Conservation (phyloP, 345 rosid species). For the rapeseed (Brassica napus) region Da-Ae NC_063436.1:27741501-27742000, state of each 20-base stretch:
- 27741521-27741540: not conserved
- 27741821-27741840: not conserved
- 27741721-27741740: not conserved
- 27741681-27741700: not conserved
- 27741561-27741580: slow-evolving; percentile 1
- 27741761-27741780: not conserved
- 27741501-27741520: not conserved
- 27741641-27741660: not conserved
- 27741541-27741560: not conserved
- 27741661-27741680: not conserved
- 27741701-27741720: slow-evolving; percentile 3
- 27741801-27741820: not conserved
- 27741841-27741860: not conserved
- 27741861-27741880: slow-evolving; percentile 1
- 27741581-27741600: not conserved
- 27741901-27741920: not conserved
- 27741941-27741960: not conserved
- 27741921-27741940: not conserved
- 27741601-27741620: not conserved
- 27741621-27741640: not conserved
- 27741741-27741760: not conserved
- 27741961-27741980: too few species aligned
- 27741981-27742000: too few species aligned
- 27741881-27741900: not conserved
- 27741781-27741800: slow-evolving; percentile 1